Evolutionary conservation across 1,139 yeast species (phyloP).

Genomic region (Nadsonia commutata): DNA sequence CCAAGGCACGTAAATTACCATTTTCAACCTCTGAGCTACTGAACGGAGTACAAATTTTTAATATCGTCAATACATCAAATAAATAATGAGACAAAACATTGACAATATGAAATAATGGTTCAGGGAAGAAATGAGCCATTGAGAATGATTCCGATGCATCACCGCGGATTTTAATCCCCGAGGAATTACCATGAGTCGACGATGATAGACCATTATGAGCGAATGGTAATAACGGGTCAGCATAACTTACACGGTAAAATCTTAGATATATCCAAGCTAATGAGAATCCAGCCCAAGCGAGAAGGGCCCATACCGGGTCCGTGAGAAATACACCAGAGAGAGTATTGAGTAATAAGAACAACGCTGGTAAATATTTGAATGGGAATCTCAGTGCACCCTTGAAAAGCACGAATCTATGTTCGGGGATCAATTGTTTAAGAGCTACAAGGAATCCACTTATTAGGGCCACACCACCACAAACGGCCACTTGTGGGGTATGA

Average conservation of each 20-base stretch:
- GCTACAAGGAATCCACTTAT: constrained; percentile 71
- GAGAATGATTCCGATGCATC: constrained; percentile 88
- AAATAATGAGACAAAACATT: constrained; percentile 37
- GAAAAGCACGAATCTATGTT: constrained; percentile 61
- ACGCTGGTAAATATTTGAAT: constrained; percentile 54
- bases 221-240: constrained; percentile 21
- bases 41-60: constrained; percentile 51
- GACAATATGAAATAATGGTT: constrained; percentile 35
- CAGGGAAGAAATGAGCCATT: constrained; percentile 63
- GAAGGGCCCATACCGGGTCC: constrained; percentile 26
- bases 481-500: constrained; percentile 16
- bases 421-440: constrained; percentile 79
- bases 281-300: constrained; percentile 56
- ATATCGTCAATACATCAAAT: constrained; percentile 37
- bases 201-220: constrained; percentile 9
- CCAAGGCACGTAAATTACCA: constrained; percentile 47
- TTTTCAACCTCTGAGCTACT: constrained; percentile 58
- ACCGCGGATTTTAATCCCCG: constrained; percentile 36
- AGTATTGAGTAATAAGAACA: constrained; percentile 28
- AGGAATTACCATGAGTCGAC: constrained; percentile 11
- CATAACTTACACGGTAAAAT: constrained; percentile 43
- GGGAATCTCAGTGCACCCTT: constrained; percentile 50
- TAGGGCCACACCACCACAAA: constrained; percentile 63
- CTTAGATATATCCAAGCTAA: constrained; percentile 63
- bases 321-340: constrained; percentile 9